A percentile compares a stretch with the other conserved stretches of the same genome.
phyloP scores from a whole-genome alignment of 768 basidiomycete species.

The Lentinula lateritia region DNA sequence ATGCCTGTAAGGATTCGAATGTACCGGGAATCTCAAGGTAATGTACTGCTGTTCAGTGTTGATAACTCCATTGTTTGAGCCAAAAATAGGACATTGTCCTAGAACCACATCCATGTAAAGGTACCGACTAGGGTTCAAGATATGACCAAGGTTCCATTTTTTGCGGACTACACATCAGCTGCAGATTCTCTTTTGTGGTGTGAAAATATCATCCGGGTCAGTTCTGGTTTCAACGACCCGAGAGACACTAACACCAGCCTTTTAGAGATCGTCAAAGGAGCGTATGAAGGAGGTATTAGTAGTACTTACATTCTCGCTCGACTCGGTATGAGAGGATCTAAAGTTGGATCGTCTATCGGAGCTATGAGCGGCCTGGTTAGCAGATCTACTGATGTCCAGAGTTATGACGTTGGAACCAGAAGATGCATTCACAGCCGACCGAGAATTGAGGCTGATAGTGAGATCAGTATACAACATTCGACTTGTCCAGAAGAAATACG shows the following conservation, averaged over 20 bases:
- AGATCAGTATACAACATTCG: neutral
- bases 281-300: no score
- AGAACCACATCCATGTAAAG: no score
- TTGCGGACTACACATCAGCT: neutral
- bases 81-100: no score
- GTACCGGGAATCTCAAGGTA: no score
- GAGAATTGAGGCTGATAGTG: neutral
- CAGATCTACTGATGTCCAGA: neutral
- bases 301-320: neutral
- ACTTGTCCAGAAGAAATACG: neutral
- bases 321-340: neutral
- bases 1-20: no score
- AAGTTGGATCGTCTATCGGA: neutral
- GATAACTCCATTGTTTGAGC: no score
- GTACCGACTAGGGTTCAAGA: no score
- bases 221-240: neutral
- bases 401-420: neutral
- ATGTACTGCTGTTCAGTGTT: no score
- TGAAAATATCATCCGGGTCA: neutral
- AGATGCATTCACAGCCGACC: neutral
- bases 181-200: neutral
- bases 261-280: neutral
- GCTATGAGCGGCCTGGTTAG: neutral
- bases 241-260: neutral
- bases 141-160: no score